These are phyloP conservation scores for Sextonia rubra DNA, from an alignment of 164 flowering plant species.

Conservation along the genomic window DNA sequence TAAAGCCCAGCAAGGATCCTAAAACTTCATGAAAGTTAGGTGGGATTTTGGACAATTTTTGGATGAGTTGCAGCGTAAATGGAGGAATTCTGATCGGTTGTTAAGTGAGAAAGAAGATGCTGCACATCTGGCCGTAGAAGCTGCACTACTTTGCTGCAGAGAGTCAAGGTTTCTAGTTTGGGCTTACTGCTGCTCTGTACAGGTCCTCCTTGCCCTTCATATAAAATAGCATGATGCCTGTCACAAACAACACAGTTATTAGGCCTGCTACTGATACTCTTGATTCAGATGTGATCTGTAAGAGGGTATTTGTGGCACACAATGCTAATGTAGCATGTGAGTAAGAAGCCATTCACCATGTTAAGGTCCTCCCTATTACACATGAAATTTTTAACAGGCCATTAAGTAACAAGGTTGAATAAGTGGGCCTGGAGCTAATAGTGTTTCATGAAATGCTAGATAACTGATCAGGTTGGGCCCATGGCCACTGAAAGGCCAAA, in stretches of 20 bases:
- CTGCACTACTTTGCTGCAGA: conserved; percentile 62
- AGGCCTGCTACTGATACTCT: background rate
- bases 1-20: background rate
- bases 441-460: no score
- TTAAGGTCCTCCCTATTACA: background rate
- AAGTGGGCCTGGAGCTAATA: no score
- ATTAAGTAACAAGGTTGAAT: no score
- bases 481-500: no score
- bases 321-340: no score
- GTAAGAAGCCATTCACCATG: background rate
- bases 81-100: conserved; percentile 66
- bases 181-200: conserved; percentile 87
- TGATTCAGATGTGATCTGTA: no score
- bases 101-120: conserved; percentile 87
- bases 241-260: conserved; percentile 7
- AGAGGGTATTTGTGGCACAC: no score
- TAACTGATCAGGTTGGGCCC: no score
- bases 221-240: conserved; percentile 86
- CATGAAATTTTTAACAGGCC: no score
- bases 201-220: conserved; percentile 97
- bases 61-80: conserved; percentile 87
- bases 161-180: conserved; percentile 61
- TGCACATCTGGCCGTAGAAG: conserved; percentile 77
- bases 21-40: background rate
- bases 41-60: conserved; percentile 51